A percentile compares a stretch with the other conserved stretches of the same genome.
Evolutionary conservation across 345 rosid genomes (phyloP).

Genomic region (Sisymbrium altissimum): DNA sequence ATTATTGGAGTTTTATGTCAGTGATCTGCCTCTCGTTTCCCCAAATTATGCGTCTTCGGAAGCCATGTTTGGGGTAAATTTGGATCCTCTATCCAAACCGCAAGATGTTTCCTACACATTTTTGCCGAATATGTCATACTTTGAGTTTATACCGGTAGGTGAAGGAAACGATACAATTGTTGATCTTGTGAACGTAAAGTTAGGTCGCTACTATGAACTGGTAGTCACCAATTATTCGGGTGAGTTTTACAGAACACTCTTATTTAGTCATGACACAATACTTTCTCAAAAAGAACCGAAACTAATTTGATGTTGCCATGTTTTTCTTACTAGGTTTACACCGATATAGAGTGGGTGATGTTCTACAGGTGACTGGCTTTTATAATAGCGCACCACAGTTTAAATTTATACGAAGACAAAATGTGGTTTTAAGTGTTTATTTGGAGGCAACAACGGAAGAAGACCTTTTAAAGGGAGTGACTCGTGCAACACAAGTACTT

Average conservation of each 20-base stretch:
- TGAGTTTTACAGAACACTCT: constrained; percentile 11
- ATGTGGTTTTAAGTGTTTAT: constrained; percentile 51
- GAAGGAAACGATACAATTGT: constrained; percentile 29
- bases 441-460: constrained; percentile 68
- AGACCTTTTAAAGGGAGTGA: constrained; percentile 53
- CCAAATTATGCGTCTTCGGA: constrained; percentile 60
- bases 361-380: constrained; percentile 57
- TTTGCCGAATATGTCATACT: constrained; percentile 65
- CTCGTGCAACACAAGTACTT: constrained; percentile 39
- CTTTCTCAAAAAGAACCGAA: background rate
- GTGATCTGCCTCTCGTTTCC: constrained; percentile 56
- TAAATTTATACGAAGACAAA: constrained; percentile 51
- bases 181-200: constrained; percentile 58
- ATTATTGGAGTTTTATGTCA: constrained; percentile 54
- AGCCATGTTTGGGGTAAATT: constrained; percentile 56
- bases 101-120: constrained; percentile 63
- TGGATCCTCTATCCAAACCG: constrained; percentile 54
- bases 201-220: constrained; percentile 55
- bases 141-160: constrained; percentile 55
- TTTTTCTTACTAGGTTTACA: constrained; percentile 42
- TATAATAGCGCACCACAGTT: constrained; percentile 60
- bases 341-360: constrained; percentile 58
- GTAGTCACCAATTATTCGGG: constrained; percentile 65
- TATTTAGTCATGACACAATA: background rate
- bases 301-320: background rate